Base-by-base conservation (phyloP, 2,329 filamentous ascomycete genomes). In the Teratosphaeria destructans region DNA sequence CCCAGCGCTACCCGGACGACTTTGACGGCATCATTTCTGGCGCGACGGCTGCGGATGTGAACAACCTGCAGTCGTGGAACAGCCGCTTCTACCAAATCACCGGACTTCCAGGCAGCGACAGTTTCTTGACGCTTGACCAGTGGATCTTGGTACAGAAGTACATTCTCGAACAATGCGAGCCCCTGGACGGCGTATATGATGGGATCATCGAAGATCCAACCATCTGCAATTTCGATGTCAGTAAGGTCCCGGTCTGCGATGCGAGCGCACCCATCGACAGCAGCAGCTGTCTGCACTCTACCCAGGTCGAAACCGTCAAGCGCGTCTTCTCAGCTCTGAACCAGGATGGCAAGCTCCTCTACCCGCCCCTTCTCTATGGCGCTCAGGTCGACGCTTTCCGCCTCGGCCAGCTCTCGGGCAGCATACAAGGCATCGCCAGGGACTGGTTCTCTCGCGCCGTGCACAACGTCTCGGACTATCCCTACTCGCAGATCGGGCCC, bases 281-380 rank as follows among this genome's bases (percentile, higher is more conserved):
- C 39, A 69, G 67, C 5, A 66, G 66, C 35, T 81, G 78, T 64
- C 71, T 82, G 47, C 80, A 73, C 1, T 60, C 67, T 8, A 68
- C 68, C 0, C 79, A 82, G 67, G 71, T 76, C 52, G 62, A 71
- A 5, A 77, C 75, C 0, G 77, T 81, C 11, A 70, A 74, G 49
- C 63, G 73, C 1, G 71, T 78, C n/a, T 78, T 76, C 16, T 5
- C 37, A 43, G 5, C 37, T 43, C 37, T 43, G 12, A 16, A 75
- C 59, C 70, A 68, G 5, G 67, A 76, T 47, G 79, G 79, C 52
- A 70, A 72, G 5, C 67, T 82, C 1, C 72, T 81, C n/a, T 82
- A 78, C 65, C 79, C 80, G 1, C 72, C 76, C 19, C 75, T 82
- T 67, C 75, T 80, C 56, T 79, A 78, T 6, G 79, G 79, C n/a